A percentile compares a stretch with the other conserved stretches of the same genome.
These are phyloP conservation scores for Tinospora cordifolia DNA, from an alignment of 164 flowering plant species.

Conservation along the genomic window DNA sequence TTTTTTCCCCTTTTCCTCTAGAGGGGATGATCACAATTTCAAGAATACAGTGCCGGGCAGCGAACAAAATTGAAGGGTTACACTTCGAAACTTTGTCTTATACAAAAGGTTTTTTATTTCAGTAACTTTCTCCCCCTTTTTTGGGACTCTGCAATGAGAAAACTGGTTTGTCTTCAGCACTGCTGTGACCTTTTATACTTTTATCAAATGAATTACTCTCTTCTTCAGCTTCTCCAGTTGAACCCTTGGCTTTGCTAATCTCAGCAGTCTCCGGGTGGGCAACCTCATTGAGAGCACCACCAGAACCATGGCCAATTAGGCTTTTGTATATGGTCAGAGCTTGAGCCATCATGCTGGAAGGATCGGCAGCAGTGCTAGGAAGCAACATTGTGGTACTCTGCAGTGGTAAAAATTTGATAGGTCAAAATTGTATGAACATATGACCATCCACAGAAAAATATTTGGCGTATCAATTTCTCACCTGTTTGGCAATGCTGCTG, in stretches of 20 bases:
- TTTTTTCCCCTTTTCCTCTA: neutral
- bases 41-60: neutral
- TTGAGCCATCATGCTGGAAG: constrained; percentile 62
- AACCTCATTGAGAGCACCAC: constrained; percentile 3
- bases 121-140: constrained; percentile 8
- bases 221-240: constrained; percentile 12
- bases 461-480: constrained; percentile 14
- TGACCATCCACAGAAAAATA: neutral
- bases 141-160: constrained; percentile 47
- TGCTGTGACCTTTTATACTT: neutral
- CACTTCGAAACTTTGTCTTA: neutral
- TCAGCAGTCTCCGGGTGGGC: constrained; percentile 4
- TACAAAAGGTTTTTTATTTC: too few relatives aligned
- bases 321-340: constrained; percentile 60
- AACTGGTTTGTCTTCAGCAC: constrained; percentile 10
- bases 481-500: constrained; percentile 78
- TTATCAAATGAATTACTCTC: constrained; percentile 5
- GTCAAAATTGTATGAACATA: constrained; percentile 1
- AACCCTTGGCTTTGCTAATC: constrained; percentile 3
- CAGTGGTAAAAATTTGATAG: neutral
- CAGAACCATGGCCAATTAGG: constrained; percentile 29
- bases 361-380: constrained; percentile 45
- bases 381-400: constrained; percentile 83
- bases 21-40: neutral
- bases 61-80: constrained; percentile 4